Evolutionary conservation across 2,329 filamentous ascomycete genomes (phyloP).

Genomic region (Rhytidhysteron rufulum): DNA sequence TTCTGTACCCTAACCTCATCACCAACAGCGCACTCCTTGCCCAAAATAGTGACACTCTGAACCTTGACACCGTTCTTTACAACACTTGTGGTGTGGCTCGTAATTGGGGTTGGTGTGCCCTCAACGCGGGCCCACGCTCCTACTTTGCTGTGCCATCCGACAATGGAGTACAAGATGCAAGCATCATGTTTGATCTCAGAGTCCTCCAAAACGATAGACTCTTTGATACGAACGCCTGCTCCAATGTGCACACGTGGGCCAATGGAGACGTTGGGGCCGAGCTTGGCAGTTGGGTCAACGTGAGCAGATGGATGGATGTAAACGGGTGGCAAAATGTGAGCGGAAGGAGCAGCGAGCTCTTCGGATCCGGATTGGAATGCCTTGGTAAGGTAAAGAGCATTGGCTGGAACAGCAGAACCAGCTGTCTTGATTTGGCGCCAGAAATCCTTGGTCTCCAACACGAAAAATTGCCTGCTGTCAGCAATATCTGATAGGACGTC

Average conservation of each 20-base stretch:
- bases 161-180: constrained; percentile 91
- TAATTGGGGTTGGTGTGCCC: constrained; percentile 82
- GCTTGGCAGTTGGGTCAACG: constrained; percentile 91
- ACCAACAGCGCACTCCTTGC: constrained; percentile 90
- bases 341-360: constrained; percentile 78
- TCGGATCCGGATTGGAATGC: constrained; percentile 78
- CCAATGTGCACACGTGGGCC: constrained; percentile 84
- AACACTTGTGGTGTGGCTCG: constrained; percentile 88
- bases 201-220: constrained; percentile 92
- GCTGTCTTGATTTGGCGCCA: constrained; percentile 99
- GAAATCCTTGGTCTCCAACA: constrained; percentile 98
- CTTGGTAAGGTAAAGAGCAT: constrained; percentile 93
- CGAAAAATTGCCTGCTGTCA: constrained; percentile 96
- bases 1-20: constrained; percentile 97
- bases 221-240: constrained; percentile 87
- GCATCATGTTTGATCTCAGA: constrained; percentile 95
- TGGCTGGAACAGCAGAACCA: constrained; percentile 92
- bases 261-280: constrained; percentile 94
- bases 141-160: constrained; percentile 93
- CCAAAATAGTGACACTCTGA: constrained; percentile 94
- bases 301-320: constrained; percentile 91
- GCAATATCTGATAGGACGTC: constrained; percentile 94
- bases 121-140: constrained; percentile 98
- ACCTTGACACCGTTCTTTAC: constrained; percentile 98
- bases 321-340: constrained; percentile 86